Percentiles rank a stretch among this genome's conserved stretches.
phyloP scores from a whole-genome alignment of 768 basidiomycete genomes.

The Mycena chlorophos region DNA sequence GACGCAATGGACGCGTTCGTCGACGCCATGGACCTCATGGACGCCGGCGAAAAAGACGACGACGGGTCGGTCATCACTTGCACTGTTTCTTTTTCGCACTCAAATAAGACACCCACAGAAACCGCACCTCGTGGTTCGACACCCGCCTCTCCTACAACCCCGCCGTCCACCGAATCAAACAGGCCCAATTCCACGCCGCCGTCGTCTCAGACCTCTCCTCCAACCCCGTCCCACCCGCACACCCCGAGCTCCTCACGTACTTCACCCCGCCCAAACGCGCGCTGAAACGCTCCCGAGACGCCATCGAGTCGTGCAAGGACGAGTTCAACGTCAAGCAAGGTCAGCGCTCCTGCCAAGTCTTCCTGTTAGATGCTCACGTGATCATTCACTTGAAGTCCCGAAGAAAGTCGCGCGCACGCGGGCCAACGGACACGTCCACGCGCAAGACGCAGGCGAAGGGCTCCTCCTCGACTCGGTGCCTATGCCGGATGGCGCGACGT shows the following conservation, averaged over 20 bases:
- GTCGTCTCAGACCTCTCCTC: conserved; percentile 70
- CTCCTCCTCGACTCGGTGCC: conserved; percentile 53
- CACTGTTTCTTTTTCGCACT: conserved; percentile 1
- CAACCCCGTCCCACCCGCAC: conserved; percentile 81
- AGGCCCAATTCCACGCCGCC: conserved; percentile 89
- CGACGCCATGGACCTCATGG: conserved; percentile 84
- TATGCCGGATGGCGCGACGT: conserved; percentile 17
- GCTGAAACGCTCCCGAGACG: conserved; percentile 55
- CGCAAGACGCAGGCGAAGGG: conserved; percentile 56
- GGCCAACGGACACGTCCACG: conserved; percentile 64
- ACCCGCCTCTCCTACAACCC: conserved; percentile 82
- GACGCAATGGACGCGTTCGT: conserved; percentile 87
- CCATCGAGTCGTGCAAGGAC: conserved; percentile 61
- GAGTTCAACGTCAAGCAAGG: conserved; percentile 81
- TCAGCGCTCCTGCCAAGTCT: conserved; percentile 25
- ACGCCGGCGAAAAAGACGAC: conserved; percentile 73
- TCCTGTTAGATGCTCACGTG: not conserved
- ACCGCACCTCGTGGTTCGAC: conserved; percentile 73
- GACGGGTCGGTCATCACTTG: conserved; percentile 51
- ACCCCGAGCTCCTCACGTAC: conserved; percentile 82
- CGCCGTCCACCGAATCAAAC: conserved; percentile 85
- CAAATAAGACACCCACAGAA: conserved; percentile 38
- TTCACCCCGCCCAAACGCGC: conserved; percentile 75
- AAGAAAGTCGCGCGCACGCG: conserved; percentile 57
- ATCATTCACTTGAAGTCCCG: conserved; percentile 45